These are phyloP conservation scores for Chlorophyllum brunneum DNA, from an alignment of 768 basidiomycete species.

Conservation along the genomic window DNA sequence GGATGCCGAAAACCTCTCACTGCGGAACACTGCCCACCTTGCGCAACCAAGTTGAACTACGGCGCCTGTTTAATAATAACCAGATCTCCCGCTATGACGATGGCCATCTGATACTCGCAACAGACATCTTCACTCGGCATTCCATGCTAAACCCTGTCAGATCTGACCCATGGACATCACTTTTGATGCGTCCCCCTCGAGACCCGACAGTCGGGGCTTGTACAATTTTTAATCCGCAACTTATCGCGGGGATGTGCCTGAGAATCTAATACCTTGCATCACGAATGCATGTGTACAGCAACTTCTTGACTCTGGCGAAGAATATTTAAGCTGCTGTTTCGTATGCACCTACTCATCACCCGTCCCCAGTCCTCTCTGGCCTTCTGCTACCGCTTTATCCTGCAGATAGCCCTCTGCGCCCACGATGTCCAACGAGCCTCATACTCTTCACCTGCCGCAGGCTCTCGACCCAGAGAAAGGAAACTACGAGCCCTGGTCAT, in stretches of 20 bases:
- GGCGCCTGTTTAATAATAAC: too few relatives aligned
- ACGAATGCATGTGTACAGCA: not conserved
- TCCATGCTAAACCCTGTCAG: not conserved
- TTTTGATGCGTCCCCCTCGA: constrained; percentile 2
- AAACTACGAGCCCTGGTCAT: constrained; percentile 40
- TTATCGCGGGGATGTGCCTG: not conserved
- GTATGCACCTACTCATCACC: not conserved
- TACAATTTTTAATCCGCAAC: not conserved
- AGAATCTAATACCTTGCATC: not conserved
- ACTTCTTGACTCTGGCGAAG: not conserved
- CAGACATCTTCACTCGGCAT: not conserved
- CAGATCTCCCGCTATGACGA: too few relatives aligned
- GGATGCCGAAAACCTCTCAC: too few relatives aligned
- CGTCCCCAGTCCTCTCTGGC: constrained; percentile 19
- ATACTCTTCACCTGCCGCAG: constrained; percentile 35
- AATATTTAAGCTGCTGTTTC: not conserved
- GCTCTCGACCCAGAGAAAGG: constrained; percentile 56
- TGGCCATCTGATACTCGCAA: too few relatives aligned
- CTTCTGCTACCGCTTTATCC: constrained; percentile 13
- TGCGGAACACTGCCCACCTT: not conserved
- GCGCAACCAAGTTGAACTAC: not conserved
- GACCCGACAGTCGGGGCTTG: not conserved
- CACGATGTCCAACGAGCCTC: constrained; percentile 41
- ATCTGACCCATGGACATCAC: not conserved
- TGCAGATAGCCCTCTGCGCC: constrained; percentile 16